These are phyloP conservation scores for Fraxinus ornus DNA, from an alignment of 305 asterid genomes.

Conservation along the genomic window DNA sequence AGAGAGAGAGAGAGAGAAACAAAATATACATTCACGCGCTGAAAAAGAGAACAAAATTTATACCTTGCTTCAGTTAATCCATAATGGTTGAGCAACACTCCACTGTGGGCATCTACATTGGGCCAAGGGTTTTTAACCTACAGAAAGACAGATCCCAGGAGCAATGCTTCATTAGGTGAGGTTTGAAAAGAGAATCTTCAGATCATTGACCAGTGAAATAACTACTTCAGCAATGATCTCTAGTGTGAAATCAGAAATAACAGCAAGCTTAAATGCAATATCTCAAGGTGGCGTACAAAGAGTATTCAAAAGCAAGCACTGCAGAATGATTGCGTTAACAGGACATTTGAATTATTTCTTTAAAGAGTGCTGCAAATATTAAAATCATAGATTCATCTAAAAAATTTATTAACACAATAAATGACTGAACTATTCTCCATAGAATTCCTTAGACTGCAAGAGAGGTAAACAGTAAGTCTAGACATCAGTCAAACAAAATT, in stretches of 20 bases:
- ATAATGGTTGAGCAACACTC: constrained; percentile 81
- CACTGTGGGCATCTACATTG: constrained; percentile 96
- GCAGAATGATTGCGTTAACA: not conserved
- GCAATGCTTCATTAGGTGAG: constrained; percentile 6
- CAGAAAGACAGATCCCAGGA: constrained; percentile 14
- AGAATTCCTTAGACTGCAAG: not conserved
- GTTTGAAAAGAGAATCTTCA: not conserved
- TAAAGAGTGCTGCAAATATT: not conserved
- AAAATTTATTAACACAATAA: not conserved
- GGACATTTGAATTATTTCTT: not conserved
- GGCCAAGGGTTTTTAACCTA: constrained; percentile 99
- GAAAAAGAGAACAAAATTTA: not conserved
- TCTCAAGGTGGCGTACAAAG: not conserved
- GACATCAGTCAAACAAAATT: not conserved
- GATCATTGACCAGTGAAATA: not conserved
- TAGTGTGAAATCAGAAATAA: constrained; percentile 1
- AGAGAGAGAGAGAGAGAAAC: not conserved
- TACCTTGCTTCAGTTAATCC: constrained; percentile 97
- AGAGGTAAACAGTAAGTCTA: not conserved
- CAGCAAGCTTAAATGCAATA: not conserved
- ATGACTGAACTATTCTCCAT: not conserved
- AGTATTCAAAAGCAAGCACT: not conserved
- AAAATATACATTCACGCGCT: not conserved
- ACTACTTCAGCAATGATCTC: not conserved
- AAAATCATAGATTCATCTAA: not conserved